phyloP scores from a whole-genome alignment of 495 filamentous ascomycete genomes.

The Tricharina praecox region DNA sequence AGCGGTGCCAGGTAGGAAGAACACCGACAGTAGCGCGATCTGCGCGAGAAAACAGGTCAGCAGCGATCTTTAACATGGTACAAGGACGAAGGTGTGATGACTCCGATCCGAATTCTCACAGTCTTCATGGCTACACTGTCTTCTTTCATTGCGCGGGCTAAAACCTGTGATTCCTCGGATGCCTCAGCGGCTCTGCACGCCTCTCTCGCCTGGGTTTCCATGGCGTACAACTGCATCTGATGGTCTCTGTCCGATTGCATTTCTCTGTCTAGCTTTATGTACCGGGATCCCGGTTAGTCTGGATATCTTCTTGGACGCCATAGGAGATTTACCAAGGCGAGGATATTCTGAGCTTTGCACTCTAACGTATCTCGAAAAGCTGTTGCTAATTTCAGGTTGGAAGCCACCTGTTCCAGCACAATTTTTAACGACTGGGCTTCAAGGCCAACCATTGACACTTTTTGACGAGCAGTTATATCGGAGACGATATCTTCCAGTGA shows the following conservation, averaged over 20 bases:
- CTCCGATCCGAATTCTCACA: slow-evolving; percentile 2
- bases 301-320: no score
- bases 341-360: slow-evolving; percentile 8
- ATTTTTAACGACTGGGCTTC: no score
- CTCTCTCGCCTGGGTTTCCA: no score
- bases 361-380: slow-evolving; percentile 6
- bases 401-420: not conserved
- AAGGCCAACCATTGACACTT: no score
- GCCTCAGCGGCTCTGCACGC: no score
- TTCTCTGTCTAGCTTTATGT: no score
- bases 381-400: not conserved
- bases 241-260: no score
- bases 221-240: no score
- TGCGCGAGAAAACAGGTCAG: not conserved
- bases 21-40: slow-evolving; percentile 11
- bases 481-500: not conserved
- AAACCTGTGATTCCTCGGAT: not conserved
- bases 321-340: slow-evolving; percentile 1
- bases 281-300: no score
- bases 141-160: not conserved
- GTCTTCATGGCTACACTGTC: slow-evolving; percentile 23
- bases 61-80: not conserved
- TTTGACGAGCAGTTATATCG: slow-evolving; percentile 1
- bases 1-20: slow-evolving; percentile 19
- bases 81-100: not conserved